These are phyloP conservation scores for Mucor saturninus DNA, from an alignment of 371 early-diverging fungal species.

Conservation along the genomic window DNA sequence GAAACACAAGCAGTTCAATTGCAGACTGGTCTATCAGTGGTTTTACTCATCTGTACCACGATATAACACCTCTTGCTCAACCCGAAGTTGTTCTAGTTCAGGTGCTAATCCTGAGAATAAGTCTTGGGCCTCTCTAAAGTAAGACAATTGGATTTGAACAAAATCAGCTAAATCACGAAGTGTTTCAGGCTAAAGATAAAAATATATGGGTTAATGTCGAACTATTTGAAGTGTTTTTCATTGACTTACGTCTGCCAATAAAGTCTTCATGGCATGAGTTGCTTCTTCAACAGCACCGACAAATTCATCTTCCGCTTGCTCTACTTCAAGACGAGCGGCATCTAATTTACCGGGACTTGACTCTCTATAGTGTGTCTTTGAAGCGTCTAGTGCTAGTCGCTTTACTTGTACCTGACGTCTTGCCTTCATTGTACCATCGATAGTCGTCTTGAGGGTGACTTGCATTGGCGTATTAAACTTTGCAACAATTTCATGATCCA, in stretches of 20 bases:
- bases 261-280: conserved; percentile 86
- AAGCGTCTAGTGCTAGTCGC: conserved; percentile 83
- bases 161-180: conserved; percentile 84
- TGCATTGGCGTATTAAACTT: conserved; percentile 80
- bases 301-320: conserved; percentile 91
- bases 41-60: conserved; percentile 39
- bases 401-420: conserved; percentile 80
- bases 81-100: conserved; percentile 91
- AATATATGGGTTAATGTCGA: background rate
- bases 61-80: conserved; percentile 88
- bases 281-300: conserved; percentile 92
- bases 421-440: conserved; percentile 84
- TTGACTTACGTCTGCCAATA: conserved; percentile 76
- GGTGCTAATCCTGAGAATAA: conserved; percentile 80
- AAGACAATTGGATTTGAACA: conserved; percentile 85
- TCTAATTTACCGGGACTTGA: conserved; percentile 73
- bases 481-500: conserved; percentile 72
- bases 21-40: too few species aligned
- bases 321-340: conserved; percentile 77
- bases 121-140: conserved; percentile 82
- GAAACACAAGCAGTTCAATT: too few species aligned
- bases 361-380: conserved; percentile 68
- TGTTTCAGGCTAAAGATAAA: conserved; percentile 71
- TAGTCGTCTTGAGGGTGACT: conserved; percentile 70
- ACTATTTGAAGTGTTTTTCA: background rate